phyloP scores from a whole-genome alignment of 805 yeast species.

The Lipomyces spencermartinsiae region DNA sequence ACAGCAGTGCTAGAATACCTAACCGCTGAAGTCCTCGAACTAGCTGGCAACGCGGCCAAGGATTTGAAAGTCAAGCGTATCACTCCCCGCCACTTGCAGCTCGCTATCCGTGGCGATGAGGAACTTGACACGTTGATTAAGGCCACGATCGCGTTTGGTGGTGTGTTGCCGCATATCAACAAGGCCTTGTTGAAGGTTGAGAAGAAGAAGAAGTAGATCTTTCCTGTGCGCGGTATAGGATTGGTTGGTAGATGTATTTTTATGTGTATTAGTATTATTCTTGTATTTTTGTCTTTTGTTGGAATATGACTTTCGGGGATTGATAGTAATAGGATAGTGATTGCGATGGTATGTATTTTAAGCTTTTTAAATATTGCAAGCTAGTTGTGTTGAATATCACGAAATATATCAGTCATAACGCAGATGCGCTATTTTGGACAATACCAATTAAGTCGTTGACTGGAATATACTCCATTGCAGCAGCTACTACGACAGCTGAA shows the following conservation, averaged over 20 bases:
- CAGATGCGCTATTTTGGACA: too few relatives aligned
- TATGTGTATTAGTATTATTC: slow-evolving; percentile 7
- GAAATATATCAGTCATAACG: neutral
- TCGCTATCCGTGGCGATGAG: slow-evolving; percentile 98
- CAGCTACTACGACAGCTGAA: too few relatives aligned
- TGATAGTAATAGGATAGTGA: neutral
- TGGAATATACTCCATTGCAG: too few relatives aligned
- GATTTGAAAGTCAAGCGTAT: slow-evolving; percentile 95
- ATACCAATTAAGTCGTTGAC: too few relatives aligned
- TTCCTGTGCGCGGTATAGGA: neutral
- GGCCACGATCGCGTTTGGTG: slow-evolving; percentile 97
- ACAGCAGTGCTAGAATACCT: slow-evolving; percentile 96
- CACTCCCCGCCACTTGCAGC: slow-evolving; percentile 95
- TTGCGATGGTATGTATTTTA: neutral
- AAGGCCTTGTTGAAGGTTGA: slow-evolving; percentile 46
- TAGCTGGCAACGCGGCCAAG: slow-evolving; percentile 99
- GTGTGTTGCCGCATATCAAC: slow-evolving; percentile 95
- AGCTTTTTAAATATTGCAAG: neutral
- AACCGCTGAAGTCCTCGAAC: slow-evolving; percentile 97
- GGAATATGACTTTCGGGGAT: neutral
- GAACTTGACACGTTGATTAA: slow-evolving; percentile 92
- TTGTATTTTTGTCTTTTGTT: slow-evolving; percentile 2
- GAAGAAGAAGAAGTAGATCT: slow-evolving; percentile 24
- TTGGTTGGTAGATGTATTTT: neutral
- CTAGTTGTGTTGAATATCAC: neutral